phyloP scores from a whole-genome alignment of 202 grass and related monocot species.

The Schoenoplectus triqueter region DNA sequence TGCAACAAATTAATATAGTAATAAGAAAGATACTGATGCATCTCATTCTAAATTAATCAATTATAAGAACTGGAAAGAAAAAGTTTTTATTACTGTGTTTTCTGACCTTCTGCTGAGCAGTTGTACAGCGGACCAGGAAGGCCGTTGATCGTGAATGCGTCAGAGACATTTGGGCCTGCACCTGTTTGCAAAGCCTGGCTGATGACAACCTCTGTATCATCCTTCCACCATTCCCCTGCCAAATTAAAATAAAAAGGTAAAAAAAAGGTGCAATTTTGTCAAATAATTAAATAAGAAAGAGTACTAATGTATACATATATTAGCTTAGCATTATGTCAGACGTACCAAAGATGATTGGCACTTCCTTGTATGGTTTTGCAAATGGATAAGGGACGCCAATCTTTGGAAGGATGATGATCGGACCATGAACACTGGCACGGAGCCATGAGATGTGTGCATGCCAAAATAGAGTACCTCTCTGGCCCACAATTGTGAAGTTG shows the following conservation, averaged over 20 bases:
- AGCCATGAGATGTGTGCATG: slow-evolving; percentile 84
- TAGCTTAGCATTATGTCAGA: background rate
- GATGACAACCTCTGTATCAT: slow-evolving; percentile 59
- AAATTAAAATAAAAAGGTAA: background rate
- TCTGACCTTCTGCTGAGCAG: slow-evolving; percentile 52
- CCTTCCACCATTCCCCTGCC: slow-evolving; percentile 62
- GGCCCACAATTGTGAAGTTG: slow-evolving; percentile 54
- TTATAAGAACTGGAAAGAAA: background rate
- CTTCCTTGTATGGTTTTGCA: slow-evolving; percentile 51
- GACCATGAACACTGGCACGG: slow-evolving; percentile 62
- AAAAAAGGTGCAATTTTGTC: background rate
- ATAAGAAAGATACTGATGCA: too few relatives aligned
- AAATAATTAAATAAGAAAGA: background rate
- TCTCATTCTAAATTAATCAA: background rate
- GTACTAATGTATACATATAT: background rate
- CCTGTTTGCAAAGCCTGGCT: slow-evolving; percentile 58
- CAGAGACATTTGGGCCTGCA: slow-evolving; percentile 59
- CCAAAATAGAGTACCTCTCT: slow-evolving; percentile 82
- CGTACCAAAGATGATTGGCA: slow-evolving; percentile 56
- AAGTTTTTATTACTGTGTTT: background rate
- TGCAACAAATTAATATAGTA: slow-evolving; percentile 2
- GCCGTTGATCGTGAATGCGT: slow-evolving; percentile 62
- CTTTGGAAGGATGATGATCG: slow-evolving; percentile 74
- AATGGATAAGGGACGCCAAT: slow-evolving; percentile 57
- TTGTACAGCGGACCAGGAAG: slow-evolving; percentile 64